Evolutionary conservation across 2,329 filamentous ascomycete genomes (phyloP).

Genomic region (Aureobasidium pullulans): DNA sequence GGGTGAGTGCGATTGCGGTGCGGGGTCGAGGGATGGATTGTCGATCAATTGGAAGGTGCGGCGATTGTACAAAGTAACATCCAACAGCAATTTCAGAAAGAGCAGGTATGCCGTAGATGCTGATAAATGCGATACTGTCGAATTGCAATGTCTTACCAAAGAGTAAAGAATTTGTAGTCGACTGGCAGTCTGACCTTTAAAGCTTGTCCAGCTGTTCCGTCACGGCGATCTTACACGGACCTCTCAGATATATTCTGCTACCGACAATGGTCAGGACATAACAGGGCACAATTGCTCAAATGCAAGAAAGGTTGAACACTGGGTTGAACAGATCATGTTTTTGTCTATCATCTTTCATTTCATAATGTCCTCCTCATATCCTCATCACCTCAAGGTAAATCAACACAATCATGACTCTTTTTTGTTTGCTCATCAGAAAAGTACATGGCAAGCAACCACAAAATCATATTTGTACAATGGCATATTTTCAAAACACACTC

Average conservation of each 20-base stretch:
- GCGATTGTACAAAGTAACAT: too few species aligned
- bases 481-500: not conserved
- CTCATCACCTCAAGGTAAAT: not conserved
- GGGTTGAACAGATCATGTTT: not conserved
- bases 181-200: too few species aligned
- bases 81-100: too few species aligned
- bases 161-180: too few species aligned
- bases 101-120: too few species aligned
- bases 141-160: too few species aligned
- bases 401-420: slow-evolving; percentile 5
- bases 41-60: not conserved
- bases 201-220: too few species aligned
- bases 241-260: too few species aligned
- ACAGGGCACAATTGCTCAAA: not conserved
- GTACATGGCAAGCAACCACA: not conserved
- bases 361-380: not conserved
- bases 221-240: too few species aligned
- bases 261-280: not conserved
- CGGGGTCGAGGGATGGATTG: not conserved
- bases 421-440: not conserved
- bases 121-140: too few species aligned
- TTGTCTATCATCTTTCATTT: slow-evolving; percentile 6
- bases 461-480: slow-evolving; percentile 7
- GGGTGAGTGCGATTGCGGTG: not conserved
- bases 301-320: too few species aligned